Evolutionary conservation across 371 early-diverging fungal species (phyloP), one percentile per base, ranked within the genome.

Genomic region (Mortierella sp.): DNA sequence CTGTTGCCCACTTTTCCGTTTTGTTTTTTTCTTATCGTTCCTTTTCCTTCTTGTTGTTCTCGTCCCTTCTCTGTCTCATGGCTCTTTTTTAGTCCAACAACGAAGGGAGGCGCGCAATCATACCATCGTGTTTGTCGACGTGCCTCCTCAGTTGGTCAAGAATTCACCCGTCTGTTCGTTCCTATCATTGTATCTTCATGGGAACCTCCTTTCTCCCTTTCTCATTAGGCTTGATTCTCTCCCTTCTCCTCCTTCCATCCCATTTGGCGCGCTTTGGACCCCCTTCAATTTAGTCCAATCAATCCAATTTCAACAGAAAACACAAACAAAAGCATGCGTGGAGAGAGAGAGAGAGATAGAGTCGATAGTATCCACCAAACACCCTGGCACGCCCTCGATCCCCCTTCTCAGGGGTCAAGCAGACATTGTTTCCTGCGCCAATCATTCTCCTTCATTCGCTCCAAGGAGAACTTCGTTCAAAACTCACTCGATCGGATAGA

Each of bases 121-220:
- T 42, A 44, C 14, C 77, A 54, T 74, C 54, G 13, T 78, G 38
- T 52, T 50, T 77, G 50, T 34, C 74, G 21, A 42, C 68, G 42
- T 68, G 68, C 68, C 42, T 68, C 68, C 10, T 68, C 42, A 68
- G 42, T 42, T 68, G 68, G 68, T 24, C 78, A n/a, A 38, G 38
- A 48, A n/a, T 48, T 42, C 79, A 26, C 34, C 45, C 70, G 31
- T 26, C 57, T 16, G 16, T 9, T 50, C 60, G 6, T 24, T 68
- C 65, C 21, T 63, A 55, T n/a, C 21, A 1, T 55, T 24, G n/a
- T 55, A 55, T n/a, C 21, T n/a, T 55, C 55, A 55, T 55, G 55
- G 55, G 55, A 55, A 55, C 34, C 65, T 34, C 63, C 38, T 24
- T 34, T 5, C 16, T 28, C 11, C 31, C 63, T 9, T 19, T 34